Conservation (phyloP, 192 early-diverging fungal genomes). For the Linnemannia hyalina region DNA sequence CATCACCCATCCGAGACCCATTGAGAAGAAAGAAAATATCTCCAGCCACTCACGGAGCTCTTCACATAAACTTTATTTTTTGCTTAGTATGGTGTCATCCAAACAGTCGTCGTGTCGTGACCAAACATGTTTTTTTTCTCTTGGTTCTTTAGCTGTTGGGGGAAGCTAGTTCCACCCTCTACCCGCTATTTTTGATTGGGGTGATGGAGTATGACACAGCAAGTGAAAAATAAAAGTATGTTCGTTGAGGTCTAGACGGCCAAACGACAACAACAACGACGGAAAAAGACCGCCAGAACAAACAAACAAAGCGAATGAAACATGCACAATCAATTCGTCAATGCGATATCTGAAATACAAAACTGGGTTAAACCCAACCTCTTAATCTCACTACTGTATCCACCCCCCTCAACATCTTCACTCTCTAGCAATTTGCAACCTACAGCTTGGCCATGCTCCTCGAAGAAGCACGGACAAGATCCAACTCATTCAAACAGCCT, state of each 20-base stretch:
- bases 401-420: neutral
- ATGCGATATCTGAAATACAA: neutral
- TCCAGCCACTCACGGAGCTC: neutral
- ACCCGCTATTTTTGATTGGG: too few relatives aligned
- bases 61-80: neutral
- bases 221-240: neutral
- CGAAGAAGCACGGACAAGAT: neutral
- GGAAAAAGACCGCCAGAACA: neutral
- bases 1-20: neutral
- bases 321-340: neutral
- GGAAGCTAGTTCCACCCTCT: too few relatives aligned
- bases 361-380: neutral
- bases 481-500: constrained; percentile 22
- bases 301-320: neutral
- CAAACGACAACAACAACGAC: neutral
- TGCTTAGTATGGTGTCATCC: neutral
- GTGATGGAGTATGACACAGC: too few relatives aligned
- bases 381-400: neutral
- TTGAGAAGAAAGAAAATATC: neutral
- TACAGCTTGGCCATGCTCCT: constrained; percentile 27
- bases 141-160: too few relatives aligned
- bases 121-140: too few relatives aligned
- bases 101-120: neutral
- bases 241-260: neutral
- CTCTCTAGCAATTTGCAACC: neutral